Evolutionary conservation across 176 grass and related monocot genomes (phyloP), one percentile per base, ranked within the genome.

Genomic region (Carex littledalei): DNA sequence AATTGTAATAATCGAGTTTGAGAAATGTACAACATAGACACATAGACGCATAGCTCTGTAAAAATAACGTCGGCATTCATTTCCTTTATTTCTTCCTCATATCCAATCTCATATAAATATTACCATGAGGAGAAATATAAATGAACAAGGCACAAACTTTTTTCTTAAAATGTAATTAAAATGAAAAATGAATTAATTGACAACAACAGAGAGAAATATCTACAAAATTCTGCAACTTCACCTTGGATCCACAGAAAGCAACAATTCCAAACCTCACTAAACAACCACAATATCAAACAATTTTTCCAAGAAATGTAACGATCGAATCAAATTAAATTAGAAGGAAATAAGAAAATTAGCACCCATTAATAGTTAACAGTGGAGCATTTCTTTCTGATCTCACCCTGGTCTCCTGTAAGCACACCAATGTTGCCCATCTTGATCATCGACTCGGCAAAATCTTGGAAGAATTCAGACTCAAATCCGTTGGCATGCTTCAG

Each of bases 331-430:
- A 83, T 55, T 29, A 76, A 16, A 76, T 3, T 1, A 8, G 5
- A 77, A 6, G 17, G 17, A n/a, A 83, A 18, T 39, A 37, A 16
- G 47, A 76, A 18, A 64, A 83, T 10, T 64, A 83, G 20, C 13
- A 55, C 5, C 34, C 12, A 12, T 66, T 52, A 82, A 62, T 82
- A 90, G 49, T 92, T 92, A 17, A 45, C 6, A n/a, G 87, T 22
- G 71, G 84, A 85, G 67, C 94, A 97, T 21, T 89, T 91, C 84
- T 92, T 93, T 86, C 94, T 91, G 69, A 97, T 94, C 60, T 93
- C 90, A 0, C 94, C 94, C 17, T 89, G 8, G 2, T 18, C 45
- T 3, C 90, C 87, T 1, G 92, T 97, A n/a, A 94, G 86, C 5
- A 97, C 90, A 17, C 31, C 89, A 13, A 86, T 63, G 29, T 84